Base-by-base conservation (phyloP, 2,329 filamentous ascomycete species). In the Botrytis pseudocinerea region DNA sequence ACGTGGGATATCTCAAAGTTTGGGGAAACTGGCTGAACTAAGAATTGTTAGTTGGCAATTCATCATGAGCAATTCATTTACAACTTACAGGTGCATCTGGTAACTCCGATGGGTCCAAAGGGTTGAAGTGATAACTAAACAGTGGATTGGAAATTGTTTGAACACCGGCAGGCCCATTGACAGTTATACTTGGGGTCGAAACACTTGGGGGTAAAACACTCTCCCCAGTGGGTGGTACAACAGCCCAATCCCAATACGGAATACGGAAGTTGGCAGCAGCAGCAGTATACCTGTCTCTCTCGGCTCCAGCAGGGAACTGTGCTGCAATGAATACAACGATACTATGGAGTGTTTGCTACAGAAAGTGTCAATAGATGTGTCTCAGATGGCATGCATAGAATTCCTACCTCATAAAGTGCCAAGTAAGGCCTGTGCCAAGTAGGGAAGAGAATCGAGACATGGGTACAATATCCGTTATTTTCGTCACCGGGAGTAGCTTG, bases 11-110 rank as follows among this genome's bases (percentile, higher is more conserved):
- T 74, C 91, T 85, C 74, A 90, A 85, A 1, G 91, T 93, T 73
- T 87, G 84, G 14, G 83, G 83, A 88, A 88, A 93, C 40, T 82
- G 77, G 74, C 87, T 87, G 76, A 90, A 88, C 88, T 91, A 22
- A 2, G 61, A 12, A 70, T 22, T n/a, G 60, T 76, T 40, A 76
- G 61, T 70, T 7, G 16, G 38, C 9, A 28, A 4, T 22, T 44
- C 51, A 35, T 14, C 7, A 4, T 35, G 9, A 14, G 28, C 20
- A n/a, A 8, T 35, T 6, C 25, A 32, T 12, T 28, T 8, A 16
- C 32, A 57, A 75, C 88, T 82, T 82, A 92, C 91, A 5, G 90
- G 90, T 57, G 83, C 80, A 79, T 88, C 86, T 44, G 87, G 85
- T 74, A 93, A 87, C 44, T 89, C 88, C 77, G 28, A 83, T 73